A percentile compares a stretch with the other conserved stretches of the same genome.
phyloP scores from a whole-genome alignment of 192 early-diverging fungal genomes.

The Backusella mclennaniae region DNA sequence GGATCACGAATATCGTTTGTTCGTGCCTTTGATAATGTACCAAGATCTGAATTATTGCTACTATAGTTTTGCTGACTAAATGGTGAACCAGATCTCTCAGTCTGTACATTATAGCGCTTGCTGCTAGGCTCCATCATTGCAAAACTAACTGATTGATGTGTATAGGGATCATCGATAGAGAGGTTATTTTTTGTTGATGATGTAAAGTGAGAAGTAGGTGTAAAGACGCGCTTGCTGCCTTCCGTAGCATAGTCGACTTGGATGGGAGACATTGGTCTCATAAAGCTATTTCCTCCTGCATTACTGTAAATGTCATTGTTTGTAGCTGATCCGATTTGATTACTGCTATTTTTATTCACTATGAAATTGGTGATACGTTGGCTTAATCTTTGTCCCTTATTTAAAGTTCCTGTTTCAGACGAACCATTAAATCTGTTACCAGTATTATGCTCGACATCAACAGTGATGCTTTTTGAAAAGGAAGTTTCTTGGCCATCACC shows the following conservation, averaged over 20 bases:
- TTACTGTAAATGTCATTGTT: not conserved
- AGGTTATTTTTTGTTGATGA: not conserved
- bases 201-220: conserved; percentile 4
- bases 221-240: not conserved
- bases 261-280: not conserved
- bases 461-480: not conserved
- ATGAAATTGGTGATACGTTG: conserved; percentile 16
- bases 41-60: not conserved
- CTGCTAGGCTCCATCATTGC: conserved; percentile 7
- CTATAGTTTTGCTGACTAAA: not conserved
- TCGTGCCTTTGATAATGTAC: not conserved
- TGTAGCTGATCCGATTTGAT: not conserved
- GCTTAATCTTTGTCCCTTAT: not conserved
- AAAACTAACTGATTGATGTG: not conserved
- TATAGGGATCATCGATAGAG: conserved; percentile 12
- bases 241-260: not conserved
- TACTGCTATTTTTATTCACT: not conserved
- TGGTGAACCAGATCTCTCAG: not conserved
- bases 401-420: not conserved
- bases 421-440: conserved; percentile 8
- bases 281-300: not conserved
- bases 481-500: not conserved
- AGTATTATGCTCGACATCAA: not conserved
- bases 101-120: not conserved
- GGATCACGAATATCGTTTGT: not conserved